Evolutionary conservation across 2,329 filamentous ascomycete genomes (phyloP).

Genomic region (Microdochium nivale): DNA sequence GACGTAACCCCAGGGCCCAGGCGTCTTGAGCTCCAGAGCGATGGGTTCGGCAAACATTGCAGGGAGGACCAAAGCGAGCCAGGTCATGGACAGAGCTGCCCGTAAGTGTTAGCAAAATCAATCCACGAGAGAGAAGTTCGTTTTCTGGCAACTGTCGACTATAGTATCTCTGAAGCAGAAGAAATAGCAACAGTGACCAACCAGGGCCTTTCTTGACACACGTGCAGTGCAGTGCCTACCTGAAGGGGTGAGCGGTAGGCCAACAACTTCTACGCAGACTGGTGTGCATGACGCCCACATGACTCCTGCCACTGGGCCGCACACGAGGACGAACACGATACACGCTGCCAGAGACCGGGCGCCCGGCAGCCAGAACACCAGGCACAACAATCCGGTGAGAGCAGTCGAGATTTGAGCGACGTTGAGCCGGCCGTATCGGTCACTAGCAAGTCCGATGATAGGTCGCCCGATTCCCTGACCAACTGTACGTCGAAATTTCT

Average conservation of each 20-base stretch:
- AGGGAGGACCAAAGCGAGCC: conserved; percentile 63
- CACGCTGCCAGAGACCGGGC: conserved; percentile 54
- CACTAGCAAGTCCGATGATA: conserved; percentile 63
- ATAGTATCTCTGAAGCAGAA: no score
- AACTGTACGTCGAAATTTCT: conserved; percentile 21
- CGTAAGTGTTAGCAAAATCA: conserved; percentile 1
- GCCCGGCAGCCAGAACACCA: conserved; percentile 68
- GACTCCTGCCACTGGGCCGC: conserved; percentile 59
- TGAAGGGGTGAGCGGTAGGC: conserved; percentile 58
- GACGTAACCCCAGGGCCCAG: conserved; percentile 36
- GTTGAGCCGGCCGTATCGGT: conserved; percentile 63
- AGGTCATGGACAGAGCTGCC: conserved; percentile 54
- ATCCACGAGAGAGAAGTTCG: background rate
- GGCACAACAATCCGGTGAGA: conserved; percentile 52
- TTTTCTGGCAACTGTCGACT: no score
- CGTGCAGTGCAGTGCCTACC: conserved; percentile 24
- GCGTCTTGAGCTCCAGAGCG: conserved; percentile 43
- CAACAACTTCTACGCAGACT: conserved; percentile 66
- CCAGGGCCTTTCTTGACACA: no score
- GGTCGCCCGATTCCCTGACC: conserved; percentile 60
- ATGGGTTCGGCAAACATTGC: conserved; percentile 62
- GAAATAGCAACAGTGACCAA: no score
- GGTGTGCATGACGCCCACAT: conserved; percentile 64
- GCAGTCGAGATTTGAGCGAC: conserved; percentile 60
- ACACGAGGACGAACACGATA: conserved; percentile 61